Conservation (phyloP, 2,329 filamentous ascomycete species). For the Beauveria brongniartii region DNA sequence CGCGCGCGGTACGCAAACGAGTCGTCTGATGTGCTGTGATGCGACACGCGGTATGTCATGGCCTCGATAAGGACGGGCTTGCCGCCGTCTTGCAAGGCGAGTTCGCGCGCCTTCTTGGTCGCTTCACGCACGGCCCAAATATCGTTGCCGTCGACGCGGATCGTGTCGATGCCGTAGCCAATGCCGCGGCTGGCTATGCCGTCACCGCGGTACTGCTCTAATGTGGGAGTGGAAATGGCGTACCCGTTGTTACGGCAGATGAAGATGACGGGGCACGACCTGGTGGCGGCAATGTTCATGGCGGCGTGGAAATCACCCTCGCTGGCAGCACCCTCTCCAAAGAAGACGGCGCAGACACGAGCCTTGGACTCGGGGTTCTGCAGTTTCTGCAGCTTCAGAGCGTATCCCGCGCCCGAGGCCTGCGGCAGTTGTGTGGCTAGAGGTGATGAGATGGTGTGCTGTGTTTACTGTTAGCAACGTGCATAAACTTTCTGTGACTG, state of each 20-base stretch:
- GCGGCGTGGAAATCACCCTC: constrained; percentile 91
- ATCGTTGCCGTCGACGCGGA: constrained; percentile 90
- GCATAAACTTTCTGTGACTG: background rate
- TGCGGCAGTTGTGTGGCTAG: constrained; percentile 86
- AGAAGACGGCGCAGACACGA: constrained; percentile 73
- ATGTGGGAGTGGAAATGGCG: constrained; percentile 80
- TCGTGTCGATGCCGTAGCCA: constrained; percentile 90
- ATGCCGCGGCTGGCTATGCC: constrained; percentile 81
- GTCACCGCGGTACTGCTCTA: constrained; percentile 87
- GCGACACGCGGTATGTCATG: constrained; percentile 96
- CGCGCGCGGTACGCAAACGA: constrained; percentile 91
- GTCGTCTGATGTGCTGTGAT: constrained; percentile 95
- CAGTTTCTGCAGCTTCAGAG: constrained; percentile 70
- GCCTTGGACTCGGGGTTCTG: constrained; percentile 61
- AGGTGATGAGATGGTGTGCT: constrained; percentile 78
- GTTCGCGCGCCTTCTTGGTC: constrained; percentile 65
- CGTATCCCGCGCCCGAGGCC: constrained; percentile 79
- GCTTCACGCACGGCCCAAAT: constrained; percentile 82
- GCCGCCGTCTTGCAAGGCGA: constrained; percentile 74
- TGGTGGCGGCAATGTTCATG: constrained; percentile 81
- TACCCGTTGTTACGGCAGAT: constrained; percentile 92
- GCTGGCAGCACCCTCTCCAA: constrained; percentile 82
- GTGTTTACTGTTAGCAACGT: background rate
- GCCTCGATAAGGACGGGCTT: constrained; percentile 83
- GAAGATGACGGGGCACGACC: constrained; percentile 81